Evolutionary conservation across 331 rosid genomes (phyloP), one percentile per base, ranked within the genome.

Genomic region (Dryas integrifolia): DNA sequence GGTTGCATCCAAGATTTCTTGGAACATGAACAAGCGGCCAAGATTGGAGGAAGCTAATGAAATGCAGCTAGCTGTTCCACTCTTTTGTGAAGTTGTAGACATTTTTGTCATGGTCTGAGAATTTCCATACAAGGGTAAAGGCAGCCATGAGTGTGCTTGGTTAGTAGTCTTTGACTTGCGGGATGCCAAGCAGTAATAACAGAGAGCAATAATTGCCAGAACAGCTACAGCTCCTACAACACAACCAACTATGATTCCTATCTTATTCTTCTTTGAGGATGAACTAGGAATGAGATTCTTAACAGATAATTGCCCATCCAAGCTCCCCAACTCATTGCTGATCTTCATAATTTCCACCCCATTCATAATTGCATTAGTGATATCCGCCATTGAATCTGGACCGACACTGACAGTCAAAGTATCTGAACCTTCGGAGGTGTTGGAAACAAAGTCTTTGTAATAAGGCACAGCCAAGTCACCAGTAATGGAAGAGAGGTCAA

Each of bases 51-150:
- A 90, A 70, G 92, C 81, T 74, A 92, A 82, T 58, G 98, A 94
- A 69, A 94, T 89, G 79, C 85, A 85, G 84, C 98, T 94, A 59
- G 91, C 96, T 24, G 98, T 91, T 71, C 81, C 91, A 72, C 96
- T 94, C 86, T 91, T 94, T 63, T 88, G 91, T 12, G 98, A 94
- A 69, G 83, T 77, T n/a, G 95, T 91, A 9, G 98, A 91, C 80
- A 83, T 75, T 77, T 91, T 91, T 40, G 98, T 87, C 85, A 93
- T 85, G 62, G 98, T 93, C 80, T 79, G 97, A 70, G 97, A 91
- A 81, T 83, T 89, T 47, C 98, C 97, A 75, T 89, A 84, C 67
- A 89, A 83, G 57, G 98, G 98, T 65, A 93, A 76, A 53, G 91
- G 89, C 65, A 88, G 88, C 98, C 92, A 91, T 68, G 98, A 72